These are phyloP conservation scores for Bolboschoenoplectus hybrid DNA, from an alignment of 202 grass and related monocot genomes.

Conservation along the genomic window DNA sequence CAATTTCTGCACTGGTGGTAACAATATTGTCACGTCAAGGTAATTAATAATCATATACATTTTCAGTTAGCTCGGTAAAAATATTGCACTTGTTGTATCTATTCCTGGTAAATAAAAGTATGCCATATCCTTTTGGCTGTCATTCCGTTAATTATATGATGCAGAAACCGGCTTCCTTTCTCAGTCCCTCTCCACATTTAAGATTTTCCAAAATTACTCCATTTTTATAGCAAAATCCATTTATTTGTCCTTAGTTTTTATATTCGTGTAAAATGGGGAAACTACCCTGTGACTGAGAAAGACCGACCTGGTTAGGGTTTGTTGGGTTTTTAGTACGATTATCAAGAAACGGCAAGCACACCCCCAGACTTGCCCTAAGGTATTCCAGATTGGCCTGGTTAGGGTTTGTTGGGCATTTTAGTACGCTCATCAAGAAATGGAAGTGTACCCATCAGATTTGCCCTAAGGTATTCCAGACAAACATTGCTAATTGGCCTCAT, in stretches of 20 bases:
- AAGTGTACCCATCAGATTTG: neutral
- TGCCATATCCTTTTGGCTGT: neutral
- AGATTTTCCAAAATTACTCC: neutral
- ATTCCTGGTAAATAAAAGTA: neutral
- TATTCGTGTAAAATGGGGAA: conserved; percentile 8
- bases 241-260: neutral
- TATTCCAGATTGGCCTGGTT: neutral
- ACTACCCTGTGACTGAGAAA: neutral
- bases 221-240: neutral
- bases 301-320: neutral
- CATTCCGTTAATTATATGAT: neutral
- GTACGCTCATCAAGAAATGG: neutral
- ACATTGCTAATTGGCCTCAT: neutral
- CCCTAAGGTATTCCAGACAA: neutral
- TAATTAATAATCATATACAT: conserved; percentile 29
- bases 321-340: neutral
- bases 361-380: neutral
- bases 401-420: neutral
- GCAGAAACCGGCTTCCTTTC: neutral
- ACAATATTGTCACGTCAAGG: conserved; percentile 54
- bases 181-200: neutral
- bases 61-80: conserved; percentile 1
- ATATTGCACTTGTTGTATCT: conserved; percentile 14
- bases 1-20: conserved; percentile 43
- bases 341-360: neutral